Conservation (phyloP, 106 monocot species). For the Posidonia australis region DNA sequence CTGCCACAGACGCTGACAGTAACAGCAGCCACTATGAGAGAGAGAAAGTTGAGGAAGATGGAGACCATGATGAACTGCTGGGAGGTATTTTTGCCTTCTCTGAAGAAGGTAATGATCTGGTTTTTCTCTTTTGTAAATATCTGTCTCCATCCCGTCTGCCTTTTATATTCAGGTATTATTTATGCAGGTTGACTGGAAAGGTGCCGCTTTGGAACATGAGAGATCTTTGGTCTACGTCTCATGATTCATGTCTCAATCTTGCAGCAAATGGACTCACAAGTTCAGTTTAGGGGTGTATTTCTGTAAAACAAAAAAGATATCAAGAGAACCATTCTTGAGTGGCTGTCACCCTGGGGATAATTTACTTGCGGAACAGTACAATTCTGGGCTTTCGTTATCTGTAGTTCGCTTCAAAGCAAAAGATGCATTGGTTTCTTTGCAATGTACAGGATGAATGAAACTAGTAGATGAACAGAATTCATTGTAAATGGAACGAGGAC, state of each 20-base stretch:
- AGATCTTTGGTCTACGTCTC: background rate
- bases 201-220: too few species aligned
- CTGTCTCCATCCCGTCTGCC: background rate
- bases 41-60: slow-evolving; percentile 70
- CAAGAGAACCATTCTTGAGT: background rate
- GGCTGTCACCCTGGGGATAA: background rate
- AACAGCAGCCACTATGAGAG: slow-evolving; percentile 64
- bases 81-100: slow-evolving; percentile 78
- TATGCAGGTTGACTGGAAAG: slow-evolving; percentile 1
- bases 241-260: background rate
- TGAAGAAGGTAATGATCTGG: slow-evolving; percentile 51
- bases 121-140: background rate
- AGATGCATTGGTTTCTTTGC: background rate
- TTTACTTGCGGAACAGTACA: background rate
- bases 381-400: background rate
- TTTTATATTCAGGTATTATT: too few species aligned
- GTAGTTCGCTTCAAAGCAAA: background rate
- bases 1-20: slow-evolving; percentile 74
- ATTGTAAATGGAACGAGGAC: background rate
- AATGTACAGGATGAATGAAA: background rate
- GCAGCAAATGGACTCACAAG: background rate
- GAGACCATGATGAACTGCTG: slow-evolving; percentile 65
- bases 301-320: background rate
- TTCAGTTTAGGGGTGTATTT: background rate
- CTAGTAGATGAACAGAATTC: background rate